phyloP scores from a whole-genome alignment of 1,284 basidiomycete species.

The Trichosporon inkin region DNA sequence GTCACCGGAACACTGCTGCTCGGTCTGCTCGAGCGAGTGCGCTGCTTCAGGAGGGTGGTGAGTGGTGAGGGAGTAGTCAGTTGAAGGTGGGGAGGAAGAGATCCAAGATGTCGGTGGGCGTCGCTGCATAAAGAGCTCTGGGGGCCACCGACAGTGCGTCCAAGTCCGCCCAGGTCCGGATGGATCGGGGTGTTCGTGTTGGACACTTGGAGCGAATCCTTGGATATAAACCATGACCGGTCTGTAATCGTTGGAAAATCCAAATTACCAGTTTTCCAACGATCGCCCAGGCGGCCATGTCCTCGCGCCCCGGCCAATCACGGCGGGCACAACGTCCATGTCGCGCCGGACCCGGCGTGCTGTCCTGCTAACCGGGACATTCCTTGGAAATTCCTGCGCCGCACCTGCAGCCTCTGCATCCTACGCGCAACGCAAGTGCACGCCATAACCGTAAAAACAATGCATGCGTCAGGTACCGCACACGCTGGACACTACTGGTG shows the following conservation, averaged over 20 bases:
- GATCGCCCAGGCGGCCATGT: neutral
- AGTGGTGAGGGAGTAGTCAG: constrained; percentile 12
- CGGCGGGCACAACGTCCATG: neutral
- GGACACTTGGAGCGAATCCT: constrained; percentile 1
- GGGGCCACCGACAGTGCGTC: neutral
- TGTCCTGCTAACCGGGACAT: neutral
- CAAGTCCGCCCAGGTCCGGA: constrained; percentile 3
- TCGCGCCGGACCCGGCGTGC: neutral
- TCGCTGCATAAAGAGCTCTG: constrained; percentile 1
- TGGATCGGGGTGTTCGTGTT: neutral
- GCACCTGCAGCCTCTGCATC: no score
- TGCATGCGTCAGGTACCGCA: neutral
- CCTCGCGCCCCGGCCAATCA: neutral
- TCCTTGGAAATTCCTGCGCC: neutral
- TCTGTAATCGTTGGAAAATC: constrained; percentile 15
- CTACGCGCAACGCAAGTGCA: neutral
- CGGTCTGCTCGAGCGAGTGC: neutral
- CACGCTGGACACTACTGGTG: neutral
- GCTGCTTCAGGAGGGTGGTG: neutral
- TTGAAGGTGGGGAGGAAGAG: constrained; percentile 12
- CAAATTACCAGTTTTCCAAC: constrained; percentile 8
- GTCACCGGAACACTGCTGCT: neutral
- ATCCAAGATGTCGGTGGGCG: neutral
- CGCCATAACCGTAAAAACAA: constrained; percentile 1
- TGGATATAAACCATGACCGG: constrained; percentile 12